phyloP scores from a whole-genome alignment of 225 moss, liverwort and hornwort genomes.

The Thuidium tamariscinum region DNA sequence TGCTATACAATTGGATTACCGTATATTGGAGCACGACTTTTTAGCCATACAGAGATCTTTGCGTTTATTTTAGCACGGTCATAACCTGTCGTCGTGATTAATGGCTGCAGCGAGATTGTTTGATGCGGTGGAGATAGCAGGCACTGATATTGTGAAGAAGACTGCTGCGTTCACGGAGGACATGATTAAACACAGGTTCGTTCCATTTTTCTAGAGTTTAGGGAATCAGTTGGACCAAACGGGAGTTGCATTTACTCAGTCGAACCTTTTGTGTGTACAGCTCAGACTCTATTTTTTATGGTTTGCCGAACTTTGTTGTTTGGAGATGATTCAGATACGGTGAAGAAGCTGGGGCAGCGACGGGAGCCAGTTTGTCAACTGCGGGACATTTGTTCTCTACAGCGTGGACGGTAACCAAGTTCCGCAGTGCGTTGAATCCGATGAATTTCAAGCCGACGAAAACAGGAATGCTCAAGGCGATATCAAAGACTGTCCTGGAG shows the following conservation, averaged over 20 bases:
- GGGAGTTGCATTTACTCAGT: neutral
- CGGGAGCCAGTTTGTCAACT: constrained; percentile 22
- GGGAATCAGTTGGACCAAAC: neutral
- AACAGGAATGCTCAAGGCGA: constrained; percentile 25
- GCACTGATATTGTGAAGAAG: constrained; percentile 36
- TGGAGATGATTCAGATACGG: constrained; percentile 22
- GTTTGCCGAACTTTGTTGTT: neutral
- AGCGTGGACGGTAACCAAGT: constrained; percentile 36
- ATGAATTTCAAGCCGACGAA: constrained; percentile 8
- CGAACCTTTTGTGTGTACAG: neutral
- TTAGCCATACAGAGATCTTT: neutral
- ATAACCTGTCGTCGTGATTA: neutral
- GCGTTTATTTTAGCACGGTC: neutral
- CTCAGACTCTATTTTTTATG: neutral
- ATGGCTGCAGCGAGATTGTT: constrained; percentile 58
- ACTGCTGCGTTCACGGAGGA: constrained; percentile 35
- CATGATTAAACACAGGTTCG: constrained; percentile 49
- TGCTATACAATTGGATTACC: neutral
- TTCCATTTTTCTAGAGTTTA: neutral
- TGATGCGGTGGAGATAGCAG: constrained; percentile 74
- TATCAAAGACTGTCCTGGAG: constrained; percentile 19
- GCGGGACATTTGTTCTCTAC: constrained; percentile 42
- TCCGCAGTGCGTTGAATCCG: constrained; percentile 43
- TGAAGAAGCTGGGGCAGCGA: constrained; percentile 19
- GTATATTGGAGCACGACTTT: neutral